phyloP scores from a whole-genome alignment of 2,329 filamentous ascomycete genomes.

The Thelonectria blattea region DNA sequence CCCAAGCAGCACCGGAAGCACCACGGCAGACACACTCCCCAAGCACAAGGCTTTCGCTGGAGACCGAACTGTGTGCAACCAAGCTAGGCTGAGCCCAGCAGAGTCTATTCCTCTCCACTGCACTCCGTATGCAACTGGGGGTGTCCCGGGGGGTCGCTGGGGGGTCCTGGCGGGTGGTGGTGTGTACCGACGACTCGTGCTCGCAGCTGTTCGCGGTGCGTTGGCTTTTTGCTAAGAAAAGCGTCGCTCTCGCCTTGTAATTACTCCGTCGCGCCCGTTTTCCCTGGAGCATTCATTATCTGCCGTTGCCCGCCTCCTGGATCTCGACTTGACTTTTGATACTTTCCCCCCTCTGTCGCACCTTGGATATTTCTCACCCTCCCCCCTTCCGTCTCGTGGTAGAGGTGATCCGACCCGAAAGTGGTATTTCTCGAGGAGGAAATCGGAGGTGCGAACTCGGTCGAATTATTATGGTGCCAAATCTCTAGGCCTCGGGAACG shows the following conservation, averaged over 20 bases:
- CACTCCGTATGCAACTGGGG: neutral
- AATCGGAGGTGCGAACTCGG: conserved; percentile 1
- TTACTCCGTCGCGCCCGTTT: neutral
- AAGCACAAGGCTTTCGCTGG: neutral
- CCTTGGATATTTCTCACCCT: conserved; percentile 1
- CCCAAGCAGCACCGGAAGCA: neutral
- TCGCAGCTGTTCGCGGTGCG: neutral
- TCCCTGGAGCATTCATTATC: conserved; percentile 12
- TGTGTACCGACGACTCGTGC: neutral
- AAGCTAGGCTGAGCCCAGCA: neutral
- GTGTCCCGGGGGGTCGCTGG: neutral
- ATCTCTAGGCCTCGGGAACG: neutral
- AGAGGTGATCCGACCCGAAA: conserved; percentile 12
- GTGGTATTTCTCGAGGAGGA: neutral
- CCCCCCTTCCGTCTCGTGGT: conserved; percentile 6
- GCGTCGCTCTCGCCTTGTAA: conserved; percentile 2
- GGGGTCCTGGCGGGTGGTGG: neutral
- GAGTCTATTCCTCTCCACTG: neutral
- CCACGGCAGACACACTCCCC: neutral
- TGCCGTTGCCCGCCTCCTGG: conserved; percentile 15
- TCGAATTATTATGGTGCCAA: neutral
- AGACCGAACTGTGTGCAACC: neutral
- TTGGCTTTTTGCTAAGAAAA: conserved; percentile 5
- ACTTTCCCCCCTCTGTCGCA: neutral
- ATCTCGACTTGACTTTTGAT: neutral